Percentiles rank a stretch among this genome's conserved stretches.
phyloP scores from a whole-genome alignment of 805 yeast species.

The Candida nonsorbophila region DNA sequence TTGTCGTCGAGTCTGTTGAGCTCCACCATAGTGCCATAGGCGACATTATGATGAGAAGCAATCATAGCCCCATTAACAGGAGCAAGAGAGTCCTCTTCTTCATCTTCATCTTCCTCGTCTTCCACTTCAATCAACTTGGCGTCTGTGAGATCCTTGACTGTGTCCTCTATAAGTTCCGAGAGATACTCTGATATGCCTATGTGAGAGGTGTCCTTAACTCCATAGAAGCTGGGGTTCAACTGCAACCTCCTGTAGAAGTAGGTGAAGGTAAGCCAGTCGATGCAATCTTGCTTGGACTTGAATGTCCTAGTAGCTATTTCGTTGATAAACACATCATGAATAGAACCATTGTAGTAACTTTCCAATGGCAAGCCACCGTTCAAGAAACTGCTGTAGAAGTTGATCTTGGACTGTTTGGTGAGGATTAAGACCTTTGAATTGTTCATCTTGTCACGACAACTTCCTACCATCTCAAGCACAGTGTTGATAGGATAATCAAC shows the following conservation, averaged over 20 bases:
- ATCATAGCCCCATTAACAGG: conserved; percentile 73
- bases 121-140: conserved; percentile 60
- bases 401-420: conserved; percentile 46
- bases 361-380: conserved; percentile 79
- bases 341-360: conserved; percentile 53
- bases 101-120: conserved; percentile 31
- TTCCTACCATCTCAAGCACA: conserved; percentile 58
- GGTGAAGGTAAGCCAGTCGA: conserved; percentile 86
- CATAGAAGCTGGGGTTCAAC: conserved; percentile 85
- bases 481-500: conserved; percentile 64
- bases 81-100: conserved; percentile 33
- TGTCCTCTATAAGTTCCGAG: conserved; percentile 75
- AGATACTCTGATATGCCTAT: conserved; percentile 74
- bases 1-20: conserved; percentile 49
- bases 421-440: conserved; percentile 43
- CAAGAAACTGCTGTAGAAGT: conserved; percentile 68
- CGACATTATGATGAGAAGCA: conserved; percentile 65
- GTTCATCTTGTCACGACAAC: conserved; percentile 29
- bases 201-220: conserved; percentile 58
- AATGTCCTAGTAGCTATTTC: conserved; percentile 70
- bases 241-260: conserved; percentile 77
- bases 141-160: conserved; percentile 57
- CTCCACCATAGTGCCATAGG: conserved; percentile 62
- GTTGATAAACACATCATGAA: conserved; percentile 65
- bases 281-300: conserved; percentile 70